A percentile compares a stretch with the other conserved stretches of the same genome.
Conservation (phyloP, 1,139 yeast species). For the Kluyveromyces sp. region DNA sequence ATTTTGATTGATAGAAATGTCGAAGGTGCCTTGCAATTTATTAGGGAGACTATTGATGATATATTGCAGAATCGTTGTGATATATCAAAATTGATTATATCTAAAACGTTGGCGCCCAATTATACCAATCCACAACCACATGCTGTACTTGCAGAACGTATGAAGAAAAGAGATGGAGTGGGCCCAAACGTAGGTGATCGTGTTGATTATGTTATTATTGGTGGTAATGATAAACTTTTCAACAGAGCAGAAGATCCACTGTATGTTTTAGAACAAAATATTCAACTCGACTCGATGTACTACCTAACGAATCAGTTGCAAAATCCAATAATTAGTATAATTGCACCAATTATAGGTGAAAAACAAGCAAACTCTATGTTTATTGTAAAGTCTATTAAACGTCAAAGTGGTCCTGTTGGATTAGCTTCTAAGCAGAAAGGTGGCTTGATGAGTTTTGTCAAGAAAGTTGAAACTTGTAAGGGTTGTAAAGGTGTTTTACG, state of each 20-base stretch:
- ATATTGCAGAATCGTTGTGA: slow-evolving; percentile 86
- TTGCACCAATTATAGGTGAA: slow-evolving; percentile 92
- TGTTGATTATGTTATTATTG: slow-evolving; percentile 92
- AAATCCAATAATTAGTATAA: slow-evolving; percentile 87
- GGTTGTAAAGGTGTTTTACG: slow-evolving; percentile 79
- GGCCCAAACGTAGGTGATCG: slow-evolving; percentile 98
- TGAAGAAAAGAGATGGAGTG: slow-evolving; percentile 93
- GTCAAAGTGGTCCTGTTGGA: slow-evolving; percentile 39
- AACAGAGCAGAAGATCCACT: slow-evolving; percentile 97
- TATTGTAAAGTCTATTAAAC: slow-evolving; percentile 42
- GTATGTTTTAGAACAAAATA: slow-evolving; percentile 80
- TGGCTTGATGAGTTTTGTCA: slow-evolving; percentile 86
- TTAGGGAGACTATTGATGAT: slow-evolving; percentile 83
- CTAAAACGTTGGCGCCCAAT: slow-evolving; percentile 87
- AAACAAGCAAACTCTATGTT: slow-evolving; percentile 69
- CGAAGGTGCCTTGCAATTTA: slow-evolving; percentile 77
- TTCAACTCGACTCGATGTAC: slow-evolving; percentile 92
- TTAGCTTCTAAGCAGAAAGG: slow-evolving; percentile 38
- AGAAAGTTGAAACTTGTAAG: slow-evolving; percentile 80
- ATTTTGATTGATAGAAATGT: slow-evolving; percentile 87
- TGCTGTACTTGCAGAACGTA: slow-evolving; percentile 90
- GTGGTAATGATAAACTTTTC: slow-evolving; percentile 81
- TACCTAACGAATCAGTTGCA: slow-evolving; percentile 89
- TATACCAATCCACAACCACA: slow-evolving; percentile 97
- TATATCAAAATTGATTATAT: slow-evolving; percentile 86